Conservation (phyloP, 139 green algal genomes). For the Closterium sp. region DNA sequence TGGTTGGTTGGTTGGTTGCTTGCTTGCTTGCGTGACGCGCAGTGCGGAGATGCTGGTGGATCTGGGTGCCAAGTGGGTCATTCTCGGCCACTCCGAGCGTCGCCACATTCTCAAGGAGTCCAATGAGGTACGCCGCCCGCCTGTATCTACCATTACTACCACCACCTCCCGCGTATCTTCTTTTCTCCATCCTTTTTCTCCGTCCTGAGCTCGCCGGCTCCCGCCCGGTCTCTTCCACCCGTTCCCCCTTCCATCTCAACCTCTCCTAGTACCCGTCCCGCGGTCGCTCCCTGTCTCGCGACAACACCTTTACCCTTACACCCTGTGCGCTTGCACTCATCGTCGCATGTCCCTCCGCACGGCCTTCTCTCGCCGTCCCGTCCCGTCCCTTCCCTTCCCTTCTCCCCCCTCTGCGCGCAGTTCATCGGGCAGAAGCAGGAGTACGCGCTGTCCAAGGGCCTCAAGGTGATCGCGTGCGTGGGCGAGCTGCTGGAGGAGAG, state of each 20-base stretch:
- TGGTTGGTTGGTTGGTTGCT: neutral
- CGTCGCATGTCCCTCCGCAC: too few species aligned
- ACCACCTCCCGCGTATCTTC: too few species aligned
- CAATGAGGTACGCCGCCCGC: slow-evolving; percentile 21
- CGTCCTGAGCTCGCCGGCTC: too few species aligned
- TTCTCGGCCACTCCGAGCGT: slow-evolving; percentile 94
- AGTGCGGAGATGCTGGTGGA: slow-evolving; percentile 64
- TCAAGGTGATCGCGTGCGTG: slow-evolving; percentile 92
- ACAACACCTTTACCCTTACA: neutral
- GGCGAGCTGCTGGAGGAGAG: slow-evolving; percentile 93
- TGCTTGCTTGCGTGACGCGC: neutral
- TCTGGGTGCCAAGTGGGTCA: slow-evolving; percentile 81
- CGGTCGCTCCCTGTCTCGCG: neutral
- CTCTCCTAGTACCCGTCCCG: neutral
- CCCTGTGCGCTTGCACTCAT: neutral
- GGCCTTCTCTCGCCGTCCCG: too few species aligned
- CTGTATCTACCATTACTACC: neutral
- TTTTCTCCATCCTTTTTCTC: too few species aligned
- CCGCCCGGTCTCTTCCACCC: neutral
- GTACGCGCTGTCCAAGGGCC: slow-evolving; percentile 81
- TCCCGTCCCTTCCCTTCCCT: too few species aligned
- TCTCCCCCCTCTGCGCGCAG: neutral
- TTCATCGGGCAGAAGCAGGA: slow-evolving; percentile 82
- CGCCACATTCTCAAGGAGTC: slow-evolving; percentile 76
- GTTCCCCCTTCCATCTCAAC: neutral